Base-by-base conservation (phyloP, 768 basidiomycete genomes). In the Myochromella boudieri region DNA sequence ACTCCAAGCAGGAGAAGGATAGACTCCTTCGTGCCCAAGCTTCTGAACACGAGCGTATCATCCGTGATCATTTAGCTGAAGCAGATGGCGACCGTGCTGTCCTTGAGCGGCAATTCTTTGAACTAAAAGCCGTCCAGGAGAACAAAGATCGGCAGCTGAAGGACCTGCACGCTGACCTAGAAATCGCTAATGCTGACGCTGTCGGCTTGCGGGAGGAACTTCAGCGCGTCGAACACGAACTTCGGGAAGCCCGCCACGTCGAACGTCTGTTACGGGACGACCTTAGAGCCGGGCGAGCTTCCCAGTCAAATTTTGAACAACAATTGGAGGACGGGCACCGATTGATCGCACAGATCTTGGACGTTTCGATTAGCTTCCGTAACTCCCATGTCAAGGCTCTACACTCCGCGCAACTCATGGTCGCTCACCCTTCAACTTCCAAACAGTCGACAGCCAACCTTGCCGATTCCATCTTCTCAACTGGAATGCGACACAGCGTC, bases 11-110 rank as follows among this genome's bases (percentile, higher is more conserved):
- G 52, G 92, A 97, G 67, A 91, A 91, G 66, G 92, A 95, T 46
- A 71, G 84, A 17, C 69, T 91, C 12, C 67, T 92, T 46, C 80
- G 76, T 32, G 76, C 74, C 2, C 90, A 92, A 60, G 85, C 87
- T 6, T 81, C 78, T 11, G 88, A 80, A 56, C 77, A 80, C 52
- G 77, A 79, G 29, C 69, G 75, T 17, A 72, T 76, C 39, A 81
- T 97, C 52, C 80, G 91, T 1, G 93, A 97, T 61, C 89, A 94
- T 57, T 85, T 88, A 44, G 88, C 88, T 2, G 95, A 98, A 64
- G 90, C 93, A 11, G 92, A 97, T 58, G 90, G 93, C 1, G 94
- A 97, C 63, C 81, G 92, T 6, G 93, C 94, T 0, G 91, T 95
- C 11, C 72, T 97, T 37, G 93, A 97, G 66, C 84, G 94, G 40